Evolutionary conservation across 257 asterid species (phyloP).

Genomic region (Solanum dulcamara): DNA sequence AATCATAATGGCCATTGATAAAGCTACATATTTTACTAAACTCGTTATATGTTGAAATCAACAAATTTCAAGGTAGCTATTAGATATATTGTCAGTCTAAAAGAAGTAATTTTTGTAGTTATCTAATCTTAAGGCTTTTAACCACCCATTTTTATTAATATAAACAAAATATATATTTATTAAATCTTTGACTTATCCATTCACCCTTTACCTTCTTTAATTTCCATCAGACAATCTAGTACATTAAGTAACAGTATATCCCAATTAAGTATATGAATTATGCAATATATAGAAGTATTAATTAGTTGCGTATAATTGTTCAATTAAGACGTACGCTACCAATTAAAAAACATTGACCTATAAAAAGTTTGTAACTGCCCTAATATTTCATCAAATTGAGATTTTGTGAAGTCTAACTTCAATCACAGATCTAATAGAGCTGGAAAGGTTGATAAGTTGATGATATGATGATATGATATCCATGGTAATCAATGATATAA

Average conservation of each 20-base stretch:
- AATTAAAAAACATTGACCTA: neutral
- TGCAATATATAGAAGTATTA: neutral
- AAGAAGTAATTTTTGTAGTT: neutral
- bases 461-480: neutral
- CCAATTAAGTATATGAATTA: neutral
- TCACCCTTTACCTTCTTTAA: neutral
- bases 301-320: neutral
- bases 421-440: neutral
- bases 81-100: neutral
- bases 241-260: neutral
- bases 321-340: neutral
- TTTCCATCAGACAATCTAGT: neutral
- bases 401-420: slow-evolving; percentile 1
- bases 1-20: neutral
- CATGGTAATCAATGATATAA: neutral
- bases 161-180: neutral
- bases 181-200: neutral
- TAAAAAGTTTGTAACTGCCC: neutral
- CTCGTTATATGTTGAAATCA: neutral
- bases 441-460: neutral
- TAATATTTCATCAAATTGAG: neutral
- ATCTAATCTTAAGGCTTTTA: neutral
- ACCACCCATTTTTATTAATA: neutral
- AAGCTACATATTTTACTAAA: neutral
- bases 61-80: neutral